These are phyloP conservation scores for Salvia miltiorrhiza DNA, from an alignment of 257 asterid species.

Conservation along the genomic window DNA sequence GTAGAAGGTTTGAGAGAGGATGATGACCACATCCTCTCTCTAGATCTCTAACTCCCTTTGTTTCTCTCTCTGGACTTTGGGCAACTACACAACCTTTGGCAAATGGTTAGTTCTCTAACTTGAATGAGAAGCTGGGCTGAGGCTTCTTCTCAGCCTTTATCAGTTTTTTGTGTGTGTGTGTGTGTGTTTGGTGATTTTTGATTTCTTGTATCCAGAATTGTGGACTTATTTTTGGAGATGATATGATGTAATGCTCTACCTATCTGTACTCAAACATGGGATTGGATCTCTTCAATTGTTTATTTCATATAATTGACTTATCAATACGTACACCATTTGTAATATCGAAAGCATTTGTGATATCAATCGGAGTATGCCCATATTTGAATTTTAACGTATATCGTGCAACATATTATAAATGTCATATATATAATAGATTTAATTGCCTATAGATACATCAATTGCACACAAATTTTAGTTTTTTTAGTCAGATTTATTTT, in stretches of 20 bases:
- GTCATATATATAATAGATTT: too few species aligned
- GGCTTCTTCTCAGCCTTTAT: not conserved
- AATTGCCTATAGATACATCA: too few species aligned
- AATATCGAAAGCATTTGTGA: too few species aligned
- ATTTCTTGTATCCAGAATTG: not conserved
- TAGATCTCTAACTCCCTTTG: not conserved
- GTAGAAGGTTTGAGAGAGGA: constrained; percentile 5
- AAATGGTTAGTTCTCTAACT: not conserved
- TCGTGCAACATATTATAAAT: too few species aligned
- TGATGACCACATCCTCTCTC: not conserved
- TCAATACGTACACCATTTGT: too few species aligned
- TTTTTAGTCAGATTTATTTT: too few species aligned
- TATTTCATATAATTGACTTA: too few species aligned
- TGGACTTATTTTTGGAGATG: not conserved
- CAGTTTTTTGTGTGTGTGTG: not conserved
- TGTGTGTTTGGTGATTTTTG: not conserved
- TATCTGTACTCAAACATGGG: not conserved
- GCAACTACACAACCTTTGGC: constrained; percentile 22
- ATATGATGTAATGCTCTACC: not conserved
- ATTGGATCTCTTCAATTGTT: not conserved
- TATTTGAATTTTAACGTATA: too few species aligned
- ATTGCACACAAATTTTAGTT: too few species aligned
- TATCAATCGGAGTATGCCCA: too few species aligned
- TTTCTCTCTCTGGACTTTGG: constrained; percentile 9
- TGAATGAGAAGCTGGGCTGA: not conserved